Conservation (phyloP, 2,329 filamentous ascomycete genomes). For the Trichoderma atroviride region DNA sequence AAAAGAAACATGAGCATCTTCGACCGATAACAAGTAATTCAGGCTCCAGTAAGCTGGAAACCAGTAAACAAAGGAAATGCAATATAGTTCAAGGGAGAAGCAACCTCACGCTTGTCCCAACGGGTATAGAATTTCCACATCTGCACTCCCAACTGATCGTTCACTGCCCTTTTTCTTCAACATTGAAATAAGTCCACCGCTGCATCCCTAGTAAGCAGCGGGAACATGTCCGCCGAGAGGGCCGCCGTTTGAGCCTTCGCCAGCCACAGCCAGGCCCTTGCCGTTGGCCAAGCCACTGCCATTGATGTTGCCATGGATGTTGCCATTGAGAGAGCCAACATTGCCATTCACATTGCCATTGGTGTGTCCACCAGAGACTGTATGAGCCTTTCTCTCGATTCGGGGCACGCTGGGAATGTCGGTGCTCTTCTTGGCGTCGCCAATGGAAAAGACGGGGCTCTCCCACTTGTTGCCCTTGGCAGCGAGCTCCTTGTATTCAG, state of each 20-base stretch:
- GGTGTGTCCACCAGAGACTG: conserved; percentile 23
- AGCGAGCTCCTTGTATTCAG: conserved; percentile 87
- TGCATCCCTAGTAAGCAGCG: conserved; percentile 30
- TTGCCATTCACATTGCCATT: not conserved
- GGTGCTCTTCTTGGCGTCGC: conserved; percentile 70
- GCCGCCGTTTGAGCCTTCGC: conserved; percentile 4
- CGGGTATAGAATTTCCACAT: conserved; percentile 30
- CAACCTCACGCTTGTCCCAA: conserved; percentile 16
- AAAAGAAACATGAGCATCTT: not conserved
- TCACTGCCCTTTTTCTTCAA: conserved; percentile 13
- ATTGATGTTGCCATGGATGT: not conserved
- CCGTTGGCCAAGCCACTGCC: conserved; percentile 17
- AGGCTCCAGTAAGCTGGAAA: not conserved
- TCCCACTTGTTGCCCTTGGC: conserved; percentile 91
- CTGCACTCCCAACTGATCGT: conserved; percentile 10
- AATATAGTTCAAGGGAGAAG: not conserved
- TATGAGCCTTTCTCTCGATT: conserved; percentile 50
- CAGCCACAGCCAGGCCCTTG: conserved; percentile 4
- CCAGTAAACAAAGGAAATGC: not conserved
- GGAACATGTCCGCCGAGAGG: conserved; percentile 21
- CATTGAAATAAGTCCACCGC: conserved; percentile 20
- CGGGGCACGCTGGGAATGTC: conserved; percentile 67
- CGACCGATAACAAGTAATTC: not conserved
- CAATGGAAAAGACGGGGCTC: conserved; percentile 89
- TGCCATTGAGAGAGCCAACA: not conserved